A percentile compares a stretch with the other conserved stretches of the same genome.
Evolutionary conservation across 805 yeast genomes (phyloP).

Genomic region (Metschnikowia lochheadii): DNA sequence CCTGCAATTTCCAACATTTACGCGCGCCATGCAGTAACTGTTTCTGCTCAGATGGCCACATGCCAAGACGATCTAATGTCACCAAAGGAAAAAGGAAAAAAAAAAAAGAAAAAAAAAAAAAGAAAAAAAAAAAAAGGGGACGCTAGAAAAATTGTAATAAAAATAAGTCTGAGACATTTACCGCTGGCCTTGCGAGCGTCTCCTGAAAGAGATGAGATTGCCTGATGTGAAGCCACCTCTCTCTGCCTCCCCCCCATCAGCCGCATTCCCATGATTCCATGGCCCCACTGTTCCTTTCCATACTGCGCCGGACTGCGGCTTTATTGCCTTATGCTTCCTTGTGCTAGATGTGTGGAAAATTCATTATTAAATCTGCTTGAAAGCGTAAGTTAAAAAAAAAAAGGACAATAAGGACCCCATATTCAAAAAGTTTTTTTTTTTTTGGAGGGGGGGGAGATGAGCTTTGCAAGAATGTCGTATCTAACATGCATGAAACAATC

Average conservation of each 20-base stretch:
- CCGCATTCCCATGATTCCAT: too few species aligned
- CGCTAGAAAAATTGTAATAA: not conserved
- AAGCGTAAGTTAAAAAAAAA: too few species aligned
- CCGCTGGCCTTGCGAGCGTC: too few species aligned
- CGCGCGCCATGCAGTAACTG: conserved; percentile 1
- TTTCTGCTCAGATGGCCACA: not conserved
- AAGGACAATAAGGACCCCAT: not conserved
- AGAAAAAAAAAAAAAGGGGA: not conserved
- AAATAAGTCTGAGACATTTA: not conserved
- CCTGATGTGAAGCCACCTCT: too few species aligned
- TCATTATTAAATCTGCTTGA: too few species aligned
- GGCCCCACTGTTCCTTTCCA: not conserved
- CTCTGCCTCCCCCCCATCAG: too few species aligned
- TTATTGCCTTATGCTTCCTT: not conserved
- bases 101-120: not conserved
- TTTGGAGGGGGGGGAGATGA: not conserved
- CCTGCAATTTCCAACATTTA: conserved; percentile 1
- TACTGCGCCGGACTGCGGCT: not conserved
- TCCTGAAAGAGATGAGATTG: too few species aligned
- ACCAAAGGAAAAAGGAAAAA: too few species aligned
- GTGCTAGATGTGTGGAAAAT: too few species aligned
- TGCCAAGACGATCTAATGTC: not conserved
- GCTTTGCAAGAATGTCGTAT: not conserved
- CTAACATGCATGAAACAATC: not conserved
- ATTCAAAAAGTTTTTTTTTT: not conserved